Conservation (phyloP, 345 rosid genomes). For the Brassica juncea region DNA sequence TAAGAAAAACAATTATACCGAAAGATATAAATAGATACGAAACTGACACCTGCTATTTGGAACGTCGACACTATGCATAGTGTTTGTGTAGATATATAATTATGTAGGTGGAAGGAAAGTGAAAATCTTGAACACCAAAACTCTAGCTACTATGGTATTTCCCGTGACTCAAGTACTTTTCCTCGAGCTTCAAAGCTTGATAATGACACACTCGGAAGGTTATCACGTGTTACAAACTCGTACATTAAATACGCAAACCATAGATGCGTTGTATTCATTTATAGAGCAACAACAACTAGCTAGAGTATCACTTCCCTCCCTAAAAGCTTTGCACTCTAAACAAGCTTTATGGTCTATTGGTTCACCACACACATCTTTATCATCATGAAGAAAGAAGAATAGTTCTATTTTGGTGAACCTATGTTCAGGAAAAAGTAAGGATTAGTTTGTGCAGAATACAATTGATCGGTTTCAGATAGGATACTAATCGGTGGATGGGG, state of each 20-base stretch:
- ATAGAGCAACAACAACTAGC: not conserved
- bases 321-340: conserved; percentile 3
- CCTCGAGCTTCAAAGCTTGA: conserved; percentile 29
- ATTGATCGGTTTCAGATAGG: not conserved
- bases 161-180: conserved; percentile 36
- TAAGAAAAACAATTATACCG: not conserved
- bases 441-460: not conserved
- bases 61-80: not conserved
- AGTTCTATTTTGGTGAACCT: not conserved
- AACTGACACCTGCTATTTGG: not conserved
- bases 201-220: conserved; percentile 30
- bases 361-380: conserved; percentile 1
- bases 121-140: conserved; percentile 41
- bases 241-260: conserved; percentile 12
- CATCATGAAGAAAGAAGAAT: conserved; percentile 3
- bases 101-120: conserved; percentile 23
- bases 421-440: not conserved
- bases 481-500: not conserved
- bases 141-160: conserved; percentile 29
- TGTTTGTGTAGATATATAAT: not conserved
- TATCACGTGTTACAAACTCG: conserved; percentile 30
- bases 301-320: not conserved
- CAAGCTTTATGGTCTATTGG: conserved; percentile 2
- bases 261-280: conserved; percentile 1
- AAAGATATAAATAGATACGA: not conserved